Conservation (phyloP, 257 asterid species). For the Verbena officinalis region DNA sequence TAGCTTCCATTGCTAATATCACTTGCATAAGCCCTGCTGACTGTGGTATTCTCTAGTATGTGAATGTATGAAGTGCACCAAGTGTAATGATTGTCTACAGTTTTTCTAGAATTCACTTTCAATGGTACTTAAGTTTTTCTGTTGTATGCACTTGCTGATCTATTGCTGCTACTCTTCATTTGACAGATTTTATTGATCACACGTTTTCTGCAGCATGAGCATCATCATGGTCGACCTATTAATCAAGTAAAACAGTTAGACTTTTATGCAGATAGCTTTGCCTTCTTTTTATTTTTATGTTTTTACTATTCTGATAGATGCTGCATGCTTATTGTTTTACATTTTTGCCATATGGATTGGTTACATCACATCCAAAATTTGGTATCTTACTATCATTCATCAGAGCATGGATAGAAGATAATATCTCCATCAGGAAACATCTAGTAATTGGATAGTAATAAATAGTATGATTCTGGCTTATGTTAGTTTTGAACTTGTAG, state of each 20-base stretch:
- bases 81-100: conserved; percentile 3
- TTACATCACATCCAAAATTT: conserved; percentile 4
- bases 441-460: not conserved
- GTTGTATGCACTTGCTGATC: conserved; percentile 32
- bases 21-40: not conserved
- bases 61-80: not conserved
- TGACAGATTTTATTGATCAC: conserved; percentile 79
- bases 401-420: conserved; percentile 10
- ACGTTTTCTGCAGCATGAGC: conserved; percentile 97
- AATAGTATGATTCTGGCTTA: conserved; percentile 7
- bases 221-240: conserved; percentile 87
- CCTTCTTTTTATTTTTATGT: not conserved
- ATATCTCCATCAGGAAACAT: conserved; percentile 4
- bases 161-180: conserved; percentile 31
- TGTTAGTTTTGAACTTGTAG: not conserved
- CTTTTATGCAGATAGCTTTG: conserved; percentile 19
- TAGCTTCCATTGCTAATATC: conserved; percentile 13
- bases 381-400: not conserved
- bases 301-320: conserved; percentile 3
- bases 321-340: conserved; percentile 12
- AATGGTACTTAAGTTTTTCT: conserved; percentile 20
- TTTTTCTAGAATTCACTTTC: conserved; percentile 23
- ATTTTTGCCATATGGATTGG: conserved; percentile 20
- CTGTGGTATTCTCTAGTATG: conserved; percentile 2
- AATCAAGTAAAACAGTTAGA: conserved; percentile 57